These are phyloP conservation scores for Penicillium psychrofluorescens DNA, from an alignment of 495 filamentous ascomycete genomes.

Conservation along the genomic window DNA sequence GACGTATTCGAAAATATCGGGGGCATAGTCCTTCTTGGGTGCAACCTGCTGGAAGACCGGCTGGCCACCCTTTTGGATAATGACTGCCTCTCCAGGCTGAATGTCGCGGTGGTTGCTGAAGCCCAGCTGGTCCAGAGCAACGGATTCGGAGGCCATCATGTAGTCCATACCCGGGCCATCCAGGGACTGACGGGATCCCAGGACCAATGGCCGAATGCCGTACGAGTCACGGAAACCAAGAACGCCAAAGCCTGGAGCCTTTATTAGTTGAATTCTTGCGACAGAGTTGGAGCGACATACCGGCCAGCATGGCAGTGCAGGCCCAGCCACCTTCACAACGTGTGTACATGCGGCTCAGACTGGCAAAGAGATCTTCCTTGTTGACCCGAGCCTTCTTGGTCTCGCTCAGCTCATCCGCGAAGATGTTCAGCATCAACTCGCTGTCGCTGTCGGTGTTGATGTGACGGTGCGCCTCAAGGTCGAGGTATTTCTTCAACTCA, in stretches of 20 bases:
- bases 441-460: slow-evolving; percentile 96
- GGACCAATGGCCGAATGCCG: slow-evolving; percentile 82
- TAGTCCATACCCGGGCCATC: slow-evolving; percentile 71
- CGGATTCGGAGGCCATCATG: slow-evolving; percentile 96
- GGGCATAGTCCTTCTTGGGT: slow-evolving; percentile 64
- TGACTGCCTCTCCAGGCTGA: slow-evolving; percentile 85
- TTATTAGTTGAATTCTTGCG: slow-evolving; percentile 2
- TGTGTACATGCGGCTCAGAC: slow-evolving; percentile 66
- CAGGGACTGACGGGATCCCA: slow-evolving; percentile 68
- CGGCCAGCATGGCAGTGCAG: slow-evolving; percentile 87
- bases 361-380: slow-evolving; percentile 78
- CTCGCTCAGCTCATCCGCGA: slow-evolving; percentile 87
- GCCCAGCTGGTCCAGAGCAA: slow-evolving; percentile 81
- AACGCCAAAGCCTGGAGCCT: slow-evolving; percentile 63
- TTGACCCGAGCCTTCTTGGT: slow-evolving; percentile 96
- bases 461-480: slow-evolving; percentile 84
- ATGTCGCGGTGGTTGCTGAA: slow-evolving; percentile 80
- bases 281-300: slow-evolving; percentile 25
- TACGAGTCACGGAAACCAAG: slow-evolving; percentile 84
- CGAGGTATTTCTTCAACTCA: slow-evolving; percentile 69
- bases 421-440: slow-evolving; percentile 92
- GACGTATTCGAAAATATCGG: slow-evolving; percentile 91
- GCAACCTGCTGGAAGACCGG: slow-evolving; percentile 73
- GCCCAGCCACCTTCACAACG: slow-evolving; percentile 80
- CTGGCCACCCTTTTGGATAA: slow-evolving; percentile 75